Base-by-base conservation (phyloP, 148 eudicot species). In the Polygonum aviculare region DNA sequence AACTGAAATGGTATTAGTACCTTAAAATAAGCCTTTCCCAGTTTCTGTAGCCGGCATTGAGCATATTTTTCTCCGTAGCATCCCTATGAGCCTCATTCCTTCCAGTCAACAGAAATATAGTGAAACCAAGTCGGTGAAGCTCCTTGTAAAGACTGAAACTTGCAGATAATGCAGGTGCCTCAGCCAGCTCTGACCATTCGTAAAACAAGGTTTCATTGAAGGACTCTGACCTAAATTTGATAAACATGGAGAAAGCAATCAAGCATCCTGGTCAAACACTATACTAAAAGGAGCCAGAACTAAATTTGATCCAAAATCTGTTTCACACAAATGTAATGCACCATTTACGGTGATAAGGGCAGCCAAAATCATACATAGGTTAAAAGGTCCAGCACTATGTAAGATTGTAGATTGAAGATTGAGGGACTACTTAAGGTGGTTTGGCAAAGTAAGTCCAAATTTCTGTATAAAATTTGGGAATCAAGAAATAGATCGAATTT, bases 1-100 rank as follows among this genome's bases (percentile, higher is more conserved):
- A 19, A 19, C 50, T 72, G 36, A 41, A 72, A 48, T 45, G 36
- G 33, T 45, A 18, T 40, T 21, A 54, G 26, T 86, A 91, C 97
- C 97, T 92, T 77, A 94, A 77, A 45, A 94, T 40, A 76, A 94
- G 89, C 85, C 78, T 84, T 80, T 89, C 76, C 92, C 93, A 94
- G 83, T 84, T 82, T 82, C 59, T 83, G 83, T 77, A 94, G 36
- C 97, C 97, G 47, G 89, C 88, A 76, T 75, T 45, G 14, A 21
- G 60, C 62, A 94, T 87, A 82, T 89, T 89, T 52, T 76, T 75
- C 55, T 73, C 88, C 0, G 97, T 94, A 48, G 57, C 77, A 19
- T 82, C 82, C 81, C 98, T 84, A 76, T 79, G 86, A 79, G 50
- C 48, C 78, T 94, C 96, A 72, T 31, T 78, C 48, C 98, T 86